These are phyloP conservation scores for Mallotus nudiflorus DNA, from an alignment of 345 rosid genomes.

Conservation along the genomic window DNA sequence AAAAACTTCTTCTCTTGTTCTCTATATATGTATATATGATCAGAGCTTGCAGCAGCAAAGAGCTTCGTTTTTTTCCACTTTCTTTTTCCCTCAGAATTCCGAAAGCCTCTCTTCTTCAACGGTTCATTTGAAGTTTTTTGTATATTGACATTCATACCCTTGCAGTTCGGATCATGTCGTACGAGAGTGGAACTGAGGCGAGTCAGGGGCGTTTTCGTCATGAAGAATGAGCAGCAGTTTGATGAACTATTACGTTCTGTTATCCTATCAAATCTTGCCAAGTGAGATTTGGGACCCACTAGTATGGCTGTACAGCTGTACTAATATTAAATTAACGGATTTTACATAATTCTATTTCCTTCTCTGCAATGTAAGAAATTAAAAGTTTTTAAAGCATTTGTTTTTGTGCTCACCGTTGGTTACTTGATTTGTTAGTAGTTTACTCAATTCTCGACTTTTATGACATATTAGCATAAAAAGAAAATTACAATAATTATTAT, in stretches of 20 bases:
- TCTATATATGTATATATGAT: no score
- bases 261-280: slow-evolving; percentile 4
- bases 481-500: no score
- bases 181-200: neutral
- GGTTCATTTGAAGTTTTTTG: neutral
- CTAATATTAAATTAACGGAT: no score
- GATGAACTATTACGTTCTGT: neutral
- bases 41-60: neutral
- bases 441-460: no score
- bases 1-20: neutral
- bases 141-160: neutral
- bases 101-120: slow-evolving; percentile 9
- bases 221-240: neutral
- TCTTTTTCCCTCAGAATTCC: neutral
- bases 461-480: no score
- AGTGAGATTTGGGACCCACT: neutral
- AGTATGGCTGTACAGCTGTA: no score
- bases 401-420: no score
- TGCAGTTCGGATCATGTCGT: no score
- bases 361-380: no score
- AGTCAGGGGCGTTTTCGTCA: neutral
- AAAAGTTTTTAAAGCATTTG: no score
- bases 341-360: no score
- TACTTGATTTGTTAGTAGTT: no score
- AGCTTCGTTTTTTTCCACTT: neutral